These are phyloP conservation scores for Trapa bicornis DNA, from an alignment of 345 rosid species.

Conservation along the genomic window DNA sequence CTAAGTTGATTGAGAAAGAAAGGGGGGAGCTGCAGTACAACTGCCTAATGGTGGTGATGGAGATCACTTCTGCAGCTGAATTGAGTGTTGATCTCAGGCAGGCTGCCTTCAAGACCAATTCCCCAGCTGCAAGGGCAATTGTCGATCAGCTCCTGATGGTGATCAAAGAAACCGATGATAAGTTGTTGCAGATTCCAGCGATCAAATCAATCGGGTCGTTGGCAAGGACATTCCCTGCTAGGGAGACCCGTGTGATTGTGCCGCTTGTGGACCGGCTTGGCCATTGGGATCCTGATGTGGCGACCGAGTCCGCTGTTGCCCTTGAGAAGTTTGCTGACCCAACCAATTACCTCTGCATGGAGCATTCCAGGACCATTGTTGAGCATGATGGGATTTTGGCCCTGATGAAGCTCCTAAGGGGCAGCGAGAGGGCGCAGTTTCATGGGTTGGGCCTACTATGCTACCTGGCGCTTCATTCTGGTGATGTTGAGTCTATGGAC, in stretches of 20 bases:
- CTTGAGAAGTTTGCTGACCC: constrained; percentile 56
- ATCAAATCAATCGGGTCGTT: constrained; percentile 64
- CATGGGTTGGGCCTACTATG: constrained; percentile 57
- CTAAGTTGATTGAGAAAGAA: constrained; percentile 65
- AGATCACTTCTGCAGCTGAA: constrained; percentile 77
- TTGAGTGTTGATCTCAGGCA: constrained; percentile 57
- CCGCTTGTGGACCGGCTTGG: constrained; percentile 54
- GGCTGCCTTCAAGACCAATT: constrained; percentile 71
- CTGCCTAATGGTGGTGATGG: constrained; percentile 74
- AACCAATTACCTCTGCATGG: constrained; percentile 41
- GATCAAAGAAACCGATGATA: constrained; percentile 38
- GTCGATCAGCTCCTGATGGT: constrained; percentile 69
- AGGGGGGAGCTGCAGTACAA: constrained; percentile 55
- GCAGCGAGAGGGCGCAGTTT: constrained; percentile 42
- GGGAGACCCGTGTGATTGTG: constrained; percentile 60
- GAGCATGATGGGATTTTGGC: constrained; percentile 38
- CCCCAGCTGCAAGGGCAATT: constrained; percentile 82
- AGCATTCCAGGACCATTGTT: constrained; percentile 65
- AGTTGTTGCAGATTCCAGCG: constrained; percentile 46
- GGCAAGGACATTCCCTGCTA: constrained; percentile 79
- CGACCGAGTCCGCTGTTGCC: constrained; percentile 59
- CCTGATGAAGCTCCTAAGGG: constrained; percentile 56
- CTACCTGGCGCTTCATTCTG: constrained; percentile 55
- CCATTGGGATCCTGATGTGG: constrained; percentile 43
- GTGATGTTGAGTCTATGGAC: constrained; percentile 43